Evolutionary conservation across 2,329 filamentous ascomycete species (phyloP), one percentile per base, ranked within the genome.

Genomic region (Chrysoporthe puriensis): DNA sequence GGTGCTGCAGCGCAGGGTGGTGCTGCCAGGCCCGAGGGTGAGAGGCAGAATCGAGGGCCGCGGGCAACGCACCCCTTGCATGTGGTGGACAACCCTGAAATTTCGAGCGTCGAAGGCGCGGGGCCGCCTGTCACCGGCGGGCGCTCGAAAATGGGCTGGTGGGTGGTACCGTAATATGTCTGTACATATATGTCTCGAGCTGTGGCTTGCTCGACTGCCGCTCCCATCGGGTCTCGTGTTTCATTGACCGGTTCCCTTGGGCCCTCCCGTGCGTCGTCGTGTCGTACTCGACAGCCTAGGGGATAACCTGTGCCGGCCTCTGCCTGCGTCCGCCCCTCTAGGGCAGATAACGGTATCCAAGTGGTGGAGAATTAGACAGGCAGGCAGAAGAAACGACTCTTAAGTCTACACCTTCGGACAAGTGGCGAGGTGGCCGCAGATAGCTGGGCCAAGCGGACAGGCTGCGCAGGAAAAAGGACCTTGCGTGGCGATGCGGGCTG

Each of bases 201-300:
- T 50, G 59, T 65, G 63, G 48, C 66, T 66, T 66, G 63, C 48
- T 54, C 44, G 54, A 42, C 34, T 54, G 66, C 52, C 42, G 62
- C 42, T 66, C 52, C 26, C 14, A 58, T 43, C 62, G 46, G 52
- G 21, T 61, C 43, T 32, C 14, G 34, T 66, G 68, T 70, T 61
- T 68, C 66, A 68, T 44, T 3, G 44, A 52, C 44, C 63, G 42
- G 32, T 32, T 26, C 26, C 63, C 56, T 56, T 59, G 32, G 48
- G 36, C 4, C 58, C 43, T 21, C 46, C 48, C 57, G 46, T 68
- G 59, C 34, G 46, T 62, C 42, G 42, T 67, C 26, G 54, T 16
- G n/a, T 26, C 64, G 44, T 32, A 59, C 48, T 50, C 42, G 58
- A 56, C 16, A 43, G 48, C 18, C 36, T 34, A 36, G 2, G 18